These are phyloP conservation scores for Cercospora beticola DNA, from an alignment of 2,329 filamentous ascomycete species.

Conservation along the genomic window DNA sequence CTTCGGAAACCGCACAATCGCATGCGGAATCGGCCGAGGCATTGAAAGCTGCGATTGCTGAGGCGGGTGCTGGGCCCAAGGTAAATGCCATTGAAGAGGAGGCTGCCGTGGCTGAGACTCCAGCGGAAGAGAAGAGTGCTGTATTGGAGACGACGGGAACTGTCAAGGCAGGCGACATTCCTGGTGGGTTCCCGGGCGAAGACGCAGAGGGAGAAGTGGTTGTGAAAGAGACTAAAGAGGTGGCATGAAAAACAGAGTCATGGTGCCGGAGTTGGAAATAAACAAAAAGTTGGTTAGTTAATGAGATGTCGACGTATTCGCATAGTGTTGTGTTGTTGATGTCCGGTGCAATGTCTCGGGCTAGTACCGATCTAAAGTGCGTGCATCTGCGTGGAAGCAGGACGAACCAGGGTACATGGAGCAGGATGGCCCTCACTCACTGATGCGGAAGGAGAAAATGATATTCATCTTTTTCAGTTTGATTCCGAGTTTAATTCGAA, in stretches of 20 bases:
- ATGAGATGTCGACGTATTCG: not conserved
- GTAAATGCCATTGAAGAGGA: conserved; percentile 16
- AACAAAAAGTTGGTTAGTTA: not conserved
- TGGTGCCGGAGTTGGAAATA: not conserved
- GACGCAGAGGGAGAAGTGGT: conserved; percentile 35
- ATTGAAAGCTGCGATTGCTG: conserved; percentile 27
- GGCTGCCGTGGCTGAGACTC: conserved; percentile 6
- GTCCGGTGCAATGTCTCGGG: not conserved
- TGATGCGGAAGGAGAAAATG: not conserved
- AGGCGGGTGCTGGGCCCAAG: conserved; percentile 26
- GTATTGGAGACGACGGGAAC: conserved; percentile 20
- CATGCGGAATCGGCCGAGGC: conserved; percentile 23
- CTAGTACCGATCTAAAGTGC: not conserved
- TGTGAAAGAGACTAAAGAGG: conserved; percentile 27
- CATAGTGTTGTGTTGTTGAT: not conserved
- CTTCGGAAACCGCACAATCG: conserved; percentile 22
- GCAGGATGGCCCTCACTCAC: not conserved
- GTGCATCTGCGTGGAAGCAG: not conserved
- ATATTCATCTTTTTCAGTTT: not conserved
- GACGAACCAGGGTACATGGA: not conserved
- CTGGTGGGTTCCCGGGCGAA: conserved; percentile 34
- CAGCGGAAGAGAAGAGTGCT: conserved; percentile 15
- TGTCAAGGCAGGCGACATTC: conserved; percentile 33
- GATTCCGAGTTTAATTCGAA: not conserved
- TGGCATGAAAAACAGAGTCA: not conserved